phyloP scores from a whole-genome alignment of 495 filamentous ascomycete species.

The Xylaria castorea region DNA sequence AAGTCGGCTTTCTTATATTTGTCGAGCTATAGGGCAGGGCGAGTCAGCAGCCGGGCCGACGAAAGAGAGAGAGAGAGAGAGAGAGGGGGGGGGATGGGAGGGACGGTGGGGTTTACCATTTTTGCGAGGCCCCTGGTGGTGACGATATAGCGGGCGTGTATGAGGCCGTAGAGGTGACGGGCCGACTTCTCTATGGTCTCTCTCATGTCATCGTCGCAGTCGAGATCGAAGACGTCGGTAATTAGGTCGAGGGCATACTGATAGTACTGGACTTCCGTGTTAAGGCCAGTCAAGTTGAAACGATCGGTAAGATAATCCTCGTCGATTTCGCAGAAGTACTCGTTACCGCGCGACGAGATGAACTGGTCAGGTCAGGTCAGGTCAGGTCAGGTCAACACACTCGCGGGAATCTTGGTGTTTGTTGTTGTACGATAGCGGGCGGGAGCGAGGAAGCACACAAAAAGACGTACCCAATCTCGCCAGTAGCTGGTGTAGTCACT shows the following conservation, averaged over 20 bases:
- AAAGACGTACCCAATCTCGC: slow-evolving; percentile 92
- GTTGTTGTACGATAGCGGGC: too few species aligned
- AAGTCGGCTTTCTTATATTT: slow-evolving; percentile 99
- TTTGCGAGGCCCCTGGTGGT: slow-evolving; percentile 93
- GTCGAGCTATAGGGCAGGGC: slow-evolving; percentile 69
- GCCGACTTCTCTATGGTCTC: slow-evolving; percentile 98
- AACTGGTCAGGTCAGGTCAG: slow-evolving; percentile 71
- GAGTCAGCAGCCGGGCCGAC: slow-evolving; percentile 29
- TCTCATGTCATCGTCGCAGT: slow-evolving; percentile 97
- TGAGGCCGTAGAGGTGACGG: slow-evolving; percentile 92
- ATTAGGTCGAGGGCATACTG: slow-evolving; percentile 99
- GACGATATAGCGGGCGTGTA: slow-evolving; percentile 97
- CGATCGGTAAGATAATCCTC: slow-evolving; percentile 98
- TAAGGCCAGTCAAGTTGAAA: slow-evolving; percentile 97
- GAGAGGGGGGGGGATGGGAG: too few species aligned
- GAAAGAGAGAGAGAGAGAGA: neutral
- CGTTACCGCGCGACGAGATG: slow-evolving; percentile 95
- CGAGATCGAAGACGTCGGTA: slow-evolving; percentile 99
- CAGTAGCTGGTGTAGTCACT: slow-evolving; percentile 99
- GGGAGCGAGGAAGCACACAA: too few species aligned
- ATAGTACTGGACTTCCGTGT: slow-evolving; percentile 97
- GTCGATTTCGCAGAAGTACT: slow-evolving; percentile 99
- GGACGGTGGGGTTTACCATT: slow-evolving; percentile 70
- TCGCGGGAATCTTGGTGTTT: too few species aligned
- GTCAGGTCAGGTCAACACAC: too few species aligned